Conservation (phyloP, 768 basidiomycete genomes). For the Hygrophoropsis aurantiaca region DNA sequence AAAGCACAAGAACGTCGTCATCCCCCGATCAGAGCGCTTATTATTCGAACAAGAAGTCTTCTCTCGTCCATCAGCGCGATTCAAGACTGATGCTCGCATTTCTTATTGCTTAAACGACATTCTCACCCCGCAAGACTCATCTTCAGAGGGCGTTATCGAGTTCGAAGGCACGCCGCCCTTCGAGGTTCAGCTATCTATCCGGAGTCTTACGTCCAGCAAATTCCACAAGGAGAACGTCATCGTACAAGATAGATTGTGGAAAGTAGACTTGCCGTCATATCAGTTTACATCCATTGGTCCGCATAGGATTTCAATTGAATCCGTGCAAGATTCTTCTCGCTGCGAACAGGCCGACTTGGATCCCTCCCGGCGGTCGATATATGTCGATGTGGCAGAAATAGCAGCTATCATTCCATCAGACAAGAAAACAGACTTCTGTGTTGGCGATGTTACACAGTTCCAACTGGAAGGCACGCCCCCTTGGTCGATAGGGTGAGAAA, state of each 20-base stretch:
- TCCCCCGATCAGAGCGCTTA: constrained; percentile 67
- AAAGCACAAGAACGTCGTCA: constrained; percentile 58
- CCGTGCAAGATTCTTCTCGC: constrained; percentile 74
- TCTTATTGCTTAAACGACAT: constrained; percentile 76
- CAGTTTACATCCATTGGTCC: constrained; percentile 77
- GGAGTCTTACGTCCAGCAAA: constrained; percentile 72
- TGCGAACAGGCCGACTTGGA: constrained; percentile 77
- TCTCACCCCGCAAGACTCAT: constrained; percentile 53
- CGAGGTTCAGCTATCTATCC: constrained; percentile 69
- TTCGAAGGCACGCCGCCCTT: constrained; percentile 89
- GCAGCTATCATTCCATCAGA: constrained; percentile 89
- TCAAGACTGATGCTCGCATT: constrained; percentile 64
- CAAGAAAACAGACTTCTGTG: constrained; percentile 78
- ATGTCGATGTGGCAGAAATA: constrained; percentile 95
- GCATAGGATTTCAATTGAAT: constrained; percentile 76
- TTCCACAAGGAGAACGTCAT: constrained; percentile 57
- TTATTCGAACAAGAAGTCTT: constrained; percentile 86
- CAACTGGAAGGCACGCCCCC: constrained; percentile 92
- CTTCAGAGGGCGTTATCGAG: constrained; percentile 60
- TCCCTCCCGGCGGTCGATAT: constrained; percentile 58
- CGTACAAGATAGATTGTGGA: constrained; percentile 60
- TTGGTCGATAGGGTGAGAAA: constrained; percentile 79
- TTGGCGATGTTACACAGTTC: constrained; percentile 88
- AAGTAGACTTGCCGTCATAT: constrained; percentile 66
- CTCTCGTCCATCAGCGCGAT: constrained; percentile 76